These are phyloP conservation scores for Pilasporangium apinafurcum DNA, from an alignment of 352 stramenopile species.

Conservation along the genomic window DNA sequence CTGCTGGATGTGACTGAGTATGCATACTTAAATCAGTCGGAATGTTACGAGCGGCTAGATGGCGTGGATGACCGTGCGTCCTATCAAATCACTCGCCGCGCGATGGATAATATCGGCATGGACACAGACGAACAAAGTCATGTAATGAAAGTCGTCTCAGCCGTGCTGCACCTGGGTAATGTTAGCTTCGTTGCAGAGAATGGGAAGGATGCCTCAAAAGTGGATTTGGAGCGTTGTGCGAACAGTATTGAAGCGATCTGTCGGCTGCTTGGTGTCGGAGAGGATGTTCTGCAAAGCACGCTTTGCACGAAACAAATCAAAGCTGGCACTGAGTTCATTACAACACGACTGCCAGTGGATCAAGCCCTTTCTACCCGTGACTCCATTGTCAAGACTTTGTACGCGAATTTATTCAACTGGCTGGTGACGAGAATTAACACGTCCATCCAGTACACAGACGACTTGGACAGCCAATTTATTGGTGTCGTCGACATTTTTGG, in stretches of 20 bases:
- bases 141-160: conserved; percentile 79
- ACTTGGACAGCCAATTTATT: conserved; percentile 72
- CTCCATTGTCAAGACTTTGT: conserved; percentile 84
- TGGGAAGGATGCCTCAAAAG: conserved; percentile 56
- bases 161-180: conserved; percentile 86
- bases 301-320: conserved; percentile 79
- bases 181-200: conserved; percentile 68
- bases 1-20: conserved; percentile 53
- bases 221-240: conserved; percentile 39
- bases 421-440: conserved; percentile 92
- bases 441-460: conserved; percentile 83
- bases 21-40: conserved; percentile 82
- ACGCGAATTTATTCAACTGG: conserved; percentile 91
- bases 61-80: conserved; percentile 76
- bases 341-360: conserved; percentile 46
- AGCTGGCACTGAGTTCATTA: conserved; percentile 72
- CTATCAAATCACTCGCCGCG: conserved; percentile 60
- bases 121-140: conserved; percentile 61
- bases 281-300: conserved; percentile 47
- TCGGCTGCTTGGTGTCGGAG: conserved; percentile 56
- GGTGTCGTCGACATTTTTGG: conserved; percentile 90
- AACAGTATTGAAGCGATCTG: conserved; percentile 80
- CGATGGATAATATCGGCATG: conserved; percentile 86
- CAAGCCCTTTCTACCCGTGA: conserved; percentile 76
- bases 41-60: conserved; percentile 65